Evolutionary conservation across 495 filamentous ascomycete genomes (phyloP), one percentile per base, ranked within the genome.

Genomic region (Acidomyces sp.): DNA sequence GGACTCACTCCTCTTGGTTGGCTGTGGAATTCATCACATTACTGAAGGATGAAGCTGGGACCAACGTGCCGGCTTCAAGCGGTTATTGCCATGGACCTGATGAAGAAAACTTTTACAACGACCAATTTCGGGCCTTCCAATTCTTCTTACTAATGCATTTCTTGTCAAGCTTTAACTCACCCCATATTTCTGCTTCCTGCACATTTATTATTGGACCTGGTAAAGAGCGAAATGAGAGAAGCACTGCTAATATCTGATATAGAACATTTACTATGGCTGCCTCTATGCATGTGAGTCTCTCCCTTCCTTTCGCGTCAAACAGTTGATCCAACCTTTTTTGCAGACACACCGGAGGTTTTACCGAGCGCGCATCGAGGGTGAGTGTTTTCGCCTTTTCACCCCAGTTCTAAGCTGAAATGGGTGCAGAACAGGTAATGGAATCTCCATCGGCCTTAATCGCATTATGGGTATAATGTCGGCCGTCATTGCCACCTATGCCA

Each of bases 401-500:
- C n/a, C n/a, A n/a, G n/a, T n/a, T n/a, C n/a, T n/a, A n/a, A n/a
- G n/a, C n/a, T n/a, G n/a, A n/a, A n/a, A n/a, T n/a, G n/a, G n/a
- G n/a, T n/a, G n/a, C n/a, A n/a, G n/a, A n/a, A n/a, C n/a, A n/a
- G n/a, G n/a, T n/a, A n/a, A n/a, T n/a, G 78, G 78, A 9, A 66
- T 85, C 34, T 70, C 74, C 4, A 78, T 82, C 37, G 30, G 12
- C 21, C 17, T 71, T 21, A 82, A 82, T 53, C 68, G 80, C 12
- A 57, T 82, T 46, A 82, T 82, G 77, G 78, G 78, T 10, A 82
- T 83, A 38, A 37, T 85, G 37, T 73, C 69, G 16, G 78, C 78
- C 2, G 62, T 85, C 20, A 69, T 85, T 16, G 77, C 68, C 0
- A 68, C 74, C 4, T 50, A 40, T 42, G 47, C 47, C 41, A 46